Base-by-base conservation (phyloP, 371 early-diverging fungal genomes). In the Mortierella sp. region DNA sequence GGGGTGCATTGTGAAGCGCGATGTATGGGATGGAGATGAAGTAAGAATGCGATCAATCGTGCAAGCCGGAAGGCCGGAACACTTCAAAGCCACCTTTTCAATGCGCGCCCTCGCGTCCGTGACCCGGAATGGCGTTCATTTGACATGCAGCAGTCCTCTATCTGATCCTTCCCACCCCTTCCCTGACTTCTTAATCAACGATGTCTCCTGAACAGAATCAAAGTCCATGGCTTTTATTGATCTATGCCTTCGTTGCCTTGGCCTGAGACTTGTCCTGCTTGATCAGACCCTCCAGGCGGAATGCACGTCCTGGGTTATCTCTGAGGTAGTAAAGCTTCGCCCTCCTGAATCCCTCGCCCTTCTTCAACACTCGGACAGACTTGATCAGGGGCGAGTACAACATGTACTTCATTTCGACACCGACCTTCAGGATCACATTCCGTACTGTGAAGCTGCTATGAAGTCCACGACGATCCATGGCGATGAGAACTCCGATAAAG, bases 341-440 rank as follows among this genome's bases (percentile, higher is more conserved):
- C 68, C 94, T 86, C 78, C 90, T 84, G 70, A 86, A 88, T 13
- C 88, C 86, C 47, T 79, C 83, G 37, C 89, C 86, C 57, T 82
- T 86, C 63, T 91, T 85, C 79, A 94, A 67, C 19, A 92, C 82
- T 54, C 89, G 83, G 74, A 95, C 88, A 37, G 82, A 81, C 79
- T 92, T 94, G 57, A 95, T 82, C 79, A 95, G 65, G n/a, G 95
- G 95, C 47, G 93, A 93, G 69, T 90, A 94, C 25, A 91, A 85
- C 57, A 84, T 83, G 60, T 88, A 95, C 60, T 89, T 84, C 78
- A 90, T 87, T 71, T 95, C 95, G 8, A 95, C 92, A 56, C 95
- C 95, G 39, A 93, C 86, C 70, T 90, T 91, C 64, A 91, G 79
- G 25, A 95, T 90, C 31, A 92, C 85, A 54, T 93, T 95, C 34